phyloP scores from a whole-genome alignment of 305 asterid species.

The Solanum aculeatissimum region DNA sequence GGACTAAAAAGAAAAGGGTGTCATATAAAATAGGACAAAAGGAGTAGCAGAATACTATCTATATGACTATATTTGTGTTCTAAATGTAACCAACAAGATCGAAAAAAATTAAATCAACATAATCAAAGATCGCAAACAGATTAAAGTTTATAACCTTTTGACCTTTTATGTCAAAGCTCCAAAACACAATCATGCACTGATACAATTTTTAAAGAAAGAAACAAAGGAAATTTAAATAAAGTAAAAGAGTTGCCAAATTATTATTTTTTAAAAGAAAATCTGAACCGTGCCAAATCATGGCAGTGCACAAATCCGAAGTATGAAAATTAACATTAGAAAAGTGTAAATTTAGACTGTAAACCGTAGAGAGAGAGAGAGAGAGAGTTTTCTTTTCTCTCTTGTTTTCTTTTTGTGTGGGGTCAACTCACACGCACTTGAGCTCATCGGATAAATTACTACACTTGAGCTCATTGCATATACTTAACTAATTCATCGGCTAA shows the following conservation, averaged over 20 bases:
- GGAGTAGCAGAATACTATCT: neutral
- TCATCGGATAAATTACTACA: neutral
- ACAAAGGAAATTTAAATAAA: neutral
- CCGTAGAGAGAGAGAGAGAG: neutral
- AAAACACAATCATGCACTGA: neutral
- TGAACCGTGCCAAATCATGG: neutral
- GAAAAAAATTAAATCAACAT: neutral
- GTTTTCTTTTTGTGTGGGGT: neutral
- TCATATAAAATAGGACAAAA: too few relatives aligned
- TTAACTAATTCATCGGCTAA: neutral
- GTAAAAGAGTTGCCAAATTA: neutral
- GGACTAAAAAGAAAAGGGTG: too few relatives aligned
- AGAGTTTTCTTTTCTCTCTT: neutral
- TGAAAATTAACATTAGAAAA: neutral
- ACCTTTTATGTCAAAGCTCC: neutral
- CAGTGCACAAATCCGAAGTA: neutral
- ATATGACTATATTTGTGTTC: neutral
- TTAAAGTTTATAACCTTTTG: neutral
- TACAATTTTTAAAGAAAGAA: neutral
- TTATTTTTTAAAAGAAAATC: neutral
- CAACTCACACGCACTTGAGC: neutral
- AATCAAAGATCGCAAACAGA: neutral
- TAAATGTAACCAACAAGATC: neutral
- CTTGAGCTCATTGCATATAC: neutral
- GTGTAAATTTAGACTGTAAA: neutral